Percentiles rank a stretch among this genome's conserved stretches.
Conservation (phyloP, 108 stramenopile species). For the Asterionellopsis glacialis region DNA sequence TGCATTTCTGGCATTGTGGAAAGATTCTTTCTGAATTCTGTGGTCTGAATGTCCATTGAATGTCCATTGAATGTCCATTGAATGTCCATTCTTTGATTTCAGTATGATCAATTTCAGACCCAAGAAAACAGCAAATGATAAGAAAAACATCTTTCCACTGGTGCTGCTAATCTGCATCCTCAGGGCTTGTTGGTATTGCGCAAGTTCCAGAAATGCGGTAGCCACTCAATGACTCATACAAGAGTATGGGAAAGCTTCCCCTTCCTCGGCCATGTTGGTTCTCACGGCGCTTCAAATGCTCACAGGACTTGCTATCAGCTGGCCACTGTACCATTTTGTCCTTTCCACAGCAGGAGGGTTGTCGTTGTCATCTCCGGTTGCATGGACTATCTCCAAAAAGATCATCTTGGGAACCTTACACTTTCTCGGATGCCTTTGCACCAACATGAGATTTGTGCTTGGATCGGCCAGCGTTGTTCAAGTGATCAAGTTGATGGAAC, state of each 20-base stretch:
- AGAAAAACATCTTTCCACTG: too few relatives aligned
- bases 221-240: conserved; percentile 5
- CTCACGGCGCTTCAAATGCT: neutral
- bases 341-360: neutral
- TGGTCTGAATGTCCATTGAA: too few relatives aligned
- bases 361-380: neutral
- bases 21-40: too few relatives aligned
- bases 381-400: neutral
- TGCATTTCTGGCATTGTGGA: too few relatives aligned
- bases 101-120: too few relatives aligned
- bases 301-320: neutral
- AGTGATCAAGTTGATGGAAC: conserved; percentile 25
- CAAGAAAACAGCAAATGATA: too few relatives aligned
- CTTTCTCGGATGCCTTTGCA: conserved; percentile 20
- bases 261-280: neutral
- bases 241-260: neutral
- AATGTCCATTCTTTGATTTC: too few relatives aligned
- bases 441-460: conserved; percentile 24
- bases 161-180: too few relatives aligned
- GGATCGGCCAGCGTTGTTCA: conserved; percentile 31
- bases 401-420: conserved; percentile 20
- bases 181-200: neutral
- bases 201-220: conserved; percentile 5
- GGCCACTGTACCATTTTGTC: neutral
- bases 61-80: too few relatives aligned